A percentile compares a stretch with the other conserved stretches of the same genome.
Conservation (phyloP, 2,329 filamentous ascomycete species). For the Aspergillus ustus region DNA sequence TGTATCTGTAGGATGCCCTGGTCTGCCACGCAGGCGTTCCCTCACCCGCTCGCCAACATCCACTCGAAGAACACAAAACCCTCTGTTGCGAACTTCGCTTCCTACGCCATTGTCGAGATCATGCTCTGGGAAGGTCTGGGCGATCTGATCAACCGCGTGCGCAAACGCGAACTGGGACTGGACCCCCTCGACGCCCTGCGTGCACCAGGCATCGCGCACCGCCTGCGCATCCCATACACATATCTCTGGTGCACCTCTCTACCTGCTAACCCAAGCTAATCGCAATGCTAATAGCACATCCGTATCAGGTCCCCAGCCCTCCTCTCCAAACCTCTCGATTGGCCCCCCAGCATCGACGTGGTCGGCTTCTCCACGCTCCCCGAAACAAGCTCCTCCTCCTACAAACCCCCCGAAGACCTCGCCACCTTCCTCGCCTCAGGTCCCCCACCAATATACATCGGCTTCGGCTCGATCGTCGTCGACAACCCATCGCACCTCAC, state of each 20-base stretch:
- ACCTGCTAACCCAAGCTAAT: neutral
- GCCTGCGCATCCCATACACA: slow-evolving; percentile 79
- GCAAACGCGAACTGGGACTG: slow-evolving; percentile 73
- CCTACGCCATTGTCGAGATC: slow-evolving; percentile 84
- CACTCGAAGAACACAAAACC: slow-evolving; percentile 75
- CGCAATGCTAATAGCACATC: neutral
- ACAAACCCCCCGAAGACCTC: slow-evolving; percentile 68
- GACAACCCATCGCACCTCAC: slow-evolving; percentile 76
- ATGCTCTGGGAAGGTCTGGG: slow-evolving; percentile 92
- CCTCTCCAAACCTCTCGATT: slow-evolving; percentile 79
- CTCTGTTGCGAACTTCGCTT: slow-evolving; percentile 79
- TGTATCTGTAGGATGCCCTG: slow-evolving; percentile 72
- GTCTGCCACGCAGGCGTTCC: slow-evolving; percentile 82
- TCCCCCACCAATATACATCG: slow-evolving; percentile 77
- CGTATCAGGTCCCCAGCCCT: slow-evolving; percentile 67
- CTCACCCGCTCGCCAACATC: slow-evolving; percentile 84
- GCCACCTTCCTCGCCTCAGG: slow-evolving; percentile 69
- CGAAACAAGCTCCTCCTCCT: slow-evolving; percentile 62
- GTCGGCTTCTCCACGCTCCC: slow-evolving; percentile 79
- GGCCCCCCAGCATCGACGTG: slow-evolving; percentile 72
- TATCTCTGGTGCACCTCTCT: slow-evolving; percentile 74
- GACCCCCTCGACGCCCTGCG: slow-evolving; percentile 79
- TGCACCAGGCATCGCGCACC: slow-evolving; percentile 78
- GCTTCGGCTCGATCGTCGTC: slow-evolving; percentile 82
- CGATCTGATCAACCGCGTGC: slow-evolving; percentile 87